Base-by-base conservation (phyloP, 345 rosid genomes). In the Crucihimalaya himalaica region DNA sequence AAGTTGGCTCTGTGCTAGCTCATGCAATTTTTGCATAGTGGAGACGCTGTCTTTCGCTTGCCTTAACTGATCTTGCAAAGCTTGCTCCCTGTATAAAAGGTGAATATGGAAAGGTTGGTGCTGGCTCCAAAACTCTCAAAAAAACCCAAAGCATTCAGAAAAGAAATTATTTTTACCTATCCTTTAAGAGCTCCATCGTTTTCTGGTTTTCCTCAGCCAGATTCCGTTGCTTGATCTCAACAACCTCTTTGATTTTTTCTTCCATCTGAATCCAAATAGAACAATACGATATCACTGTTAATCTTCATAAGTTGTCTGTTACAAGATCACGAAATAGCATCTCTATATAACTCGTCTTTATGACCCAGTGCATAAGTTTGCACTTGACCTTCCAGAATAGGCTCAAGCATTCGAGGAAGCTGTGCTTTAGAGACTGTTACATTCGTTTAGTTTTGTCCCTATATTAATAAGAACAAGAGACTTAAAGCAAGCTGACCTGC, bases 181-280 rank as follows among this genome's bases (percentile, higher is more conserved):
- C 98, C 80, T 90, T 90, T 35, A 95, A 88, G 65, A 87, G 87
- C 78, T 92, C 99, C 40, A 95, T 78, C 3, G 96, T 92, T 82
- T 95, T 95, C 82, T 92, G 99, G 73, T 95, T 95, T 82, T 95
- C 99, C 87, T 95, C 98, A 27, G 97, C 97, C 81, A 95, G 81
- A 84, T 89, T 88, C 18, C 91, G 91, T 74, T 95, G 97, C 86
- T 90, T 95, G 66, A 95, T 90, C 86, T 95, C 99, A 82, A 95
- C 98, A 69, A 92, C 85, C 82, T 95, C 99, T 83, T 90, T 95
- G 60, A 95, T 93, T 76, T 95, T 95, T 83, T 95, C 99, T 85
- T 95, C 99, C 98, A 89, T 95, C 99, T 95, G 79, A 70, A 69
- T 64, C 67, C 68, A 74, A 23, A 37, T 27, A 25, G 45, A 73